A percentile compares a stretch with the other conserved stretches of the same genome.
Evolutionary conservation across 768 basidiomycete genomes (phyloP).

Genomic region (Plicaturopsis crispa): DNA sequence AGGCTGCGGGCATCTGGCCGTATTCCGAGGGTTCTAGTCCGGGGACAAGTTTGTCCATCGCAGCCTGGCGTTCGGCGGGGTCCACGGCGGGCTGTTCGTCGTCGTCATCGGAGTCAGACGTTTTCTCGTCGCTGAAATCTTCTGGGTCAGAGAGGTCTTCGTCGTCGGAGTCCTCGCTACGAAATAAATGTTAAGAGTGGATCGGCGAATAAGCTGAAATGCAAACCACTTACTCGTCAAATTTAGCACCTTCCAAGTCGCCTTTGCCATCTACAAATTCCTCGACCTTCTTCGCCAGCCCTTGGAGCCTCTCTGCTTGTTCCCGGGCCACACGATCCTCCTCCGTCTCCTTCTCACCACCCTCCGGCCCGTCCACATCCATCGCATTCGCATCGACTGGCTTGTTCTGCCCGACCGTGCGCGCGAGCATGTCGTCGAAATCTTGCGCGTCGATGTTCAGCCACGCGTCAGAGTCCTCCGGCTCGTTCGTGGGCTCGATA

Average conservation of each 20-base stretch:
- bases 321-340: constrained; percentile 51
- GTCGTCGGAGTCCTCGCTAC: constrained; percentile 65
- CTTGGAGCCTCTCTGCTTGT: constrained; percentile 64
- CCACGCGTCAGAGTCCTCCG: constrained; percentile 83
- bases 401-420: constrained; percentile 17
- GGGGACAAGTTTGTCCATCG: constrained; percentile 79
- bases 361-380: constrained; percentile 35
- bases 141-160: constrained; percentile 53
- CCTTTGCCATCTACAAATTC: constrained; percentile 89
- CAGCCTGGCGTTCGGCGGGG: constrained; percentile 42
- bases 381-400: constrained; percentile 28
- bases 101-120: constrained; percentile 38
- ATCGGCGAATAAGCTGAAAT: not conserved
- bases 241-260: constrained; percentile 79
- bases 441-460: constrained; percentile 69
- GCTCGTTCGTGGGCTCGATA: constrained; percentile 17
- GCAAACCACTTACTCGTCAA: constrained; percentile 74
- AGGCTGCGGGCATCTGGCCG: constrained; percentile 77
- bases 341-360: constrained; percentile 15
- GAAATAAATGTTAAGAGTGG: constrained; percentile 3
- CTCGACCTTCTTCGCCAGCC: constrained; percentile 80
- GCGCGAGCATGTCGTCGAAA: constrained; percentile 67
- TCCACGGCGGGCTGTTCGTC: constrained; percentile 23
- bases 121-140: constrained; percentile 32
- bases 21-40: constrained; percentile 78